phyloP scores from a whole-genome alignment of 331 rosid genomes.

The Quercus phellos region DNA sequence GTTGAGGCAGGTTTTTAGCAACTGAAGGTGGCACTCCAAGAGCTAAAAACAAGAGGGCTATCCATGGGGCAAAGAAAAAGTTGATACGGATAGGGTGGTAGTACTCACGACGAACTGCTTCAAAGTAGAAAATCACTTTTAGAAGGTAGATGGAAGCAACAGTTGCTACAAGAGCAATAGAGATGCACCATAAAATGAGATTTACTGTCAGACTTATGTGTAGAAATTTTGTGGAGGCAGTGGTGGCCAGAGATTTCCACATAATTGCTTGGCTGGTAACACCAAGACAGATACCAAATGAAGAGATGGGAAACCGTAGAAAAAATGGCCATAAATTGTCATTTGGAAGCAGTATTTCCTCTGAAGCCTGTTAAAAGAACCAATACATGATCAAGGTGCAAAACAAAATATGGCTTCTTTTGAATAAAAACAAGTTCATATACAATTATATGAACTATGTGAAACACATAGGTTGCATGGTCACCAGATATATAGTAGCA shows the following conservation, averaged over 20 bases:
- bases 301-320: constrained; percentile 69
- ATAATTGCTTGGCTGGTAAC: constrained; percentile 90
- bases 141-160: constrained; percentile 43
- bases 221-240: constrained; percentile 61
- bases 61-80: constrained; percentile 93
- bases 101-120: constrained; percentile 93
- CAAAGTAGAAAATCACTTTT: constrained; percentile 68
- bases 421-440: not conserved
- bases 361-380: constrained; percentile 57
- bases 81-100: constrained; percentile 84
- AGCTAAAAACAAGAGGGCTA: constrained; percentile 70
- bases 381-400: constrained; percentile 7
- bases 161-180: constrained; percentile 34
- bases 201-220: constrained; percentile 57
- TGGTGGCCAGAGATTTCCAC: constrained; percentile 73
- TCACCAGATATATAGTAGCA: not conserved
- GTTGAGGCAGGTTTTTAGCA: constrained; percentile 34
- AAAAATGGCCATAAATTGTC: constrained; percentile 84
- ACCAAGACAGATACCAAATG: constrained; percentile 85
- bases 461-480: not conserved
- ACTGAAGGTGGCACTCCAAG: constrained; percentile 73
- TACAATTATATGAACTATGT: not conserved
- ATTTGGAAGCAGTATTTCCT: constrained; percentile 73
- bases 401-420: not conserved
- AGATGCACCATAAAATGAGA: constrained; percentile 54